Evolutionary conservation across 495 filamentous ascomycete genomes (phyloP).

Genomic region (Collariella sp.): DNA sequence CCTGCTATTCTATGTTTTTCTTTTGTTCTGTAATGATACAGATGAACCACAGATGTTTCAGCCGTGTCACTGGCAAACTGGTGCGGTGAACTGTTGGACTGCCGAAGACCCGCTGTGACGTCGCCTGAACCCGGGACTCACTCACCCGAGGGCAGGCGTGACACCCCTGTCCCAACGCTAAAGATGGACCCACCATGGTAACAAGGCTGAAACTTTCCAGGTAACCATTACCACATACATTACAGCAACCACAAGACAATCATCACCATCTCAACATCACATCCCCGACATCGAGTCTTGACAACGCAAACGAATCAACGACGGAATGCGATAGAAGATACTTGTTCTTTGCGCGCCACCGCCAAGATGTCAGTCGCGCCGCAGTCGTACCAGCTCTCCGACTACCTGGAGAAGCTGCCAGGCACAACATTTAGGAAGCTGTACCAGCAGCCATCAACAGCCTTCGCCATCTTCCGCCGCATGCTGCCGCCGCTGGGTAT

Average conservation of each 20-base stretch:
- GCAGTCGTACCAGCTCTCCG: slow-evolving; percentile 48
- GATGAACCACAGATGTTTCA: background rate
- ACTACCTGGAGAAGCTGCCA: slow-evolving; percentile 84
- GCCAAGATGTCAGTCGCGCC: slow-evolving; percentile 24
- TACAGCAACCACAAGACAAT: background rate
- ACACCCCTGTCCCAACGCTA: too few relatives aligned
- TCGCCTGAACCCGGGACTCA: background rate
- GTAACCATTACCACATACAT: too few relatives aligned
- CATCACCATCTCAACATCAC: background rate
- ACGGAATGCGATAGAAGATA: slow-evolving; percentile 5
- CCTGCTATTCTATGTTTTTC: background rate
- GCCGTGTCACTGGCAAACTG: too few relatives aligned
- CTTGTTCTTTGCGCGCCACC: background rate
- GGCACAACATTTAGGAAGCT: slow-evolving; percentile 80
- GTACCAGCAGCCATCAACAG: slow-evolving; percentile 92
- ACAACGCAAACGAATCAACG: background rate
- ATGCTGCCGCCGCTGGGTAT: slow-evolving; percentile 89
- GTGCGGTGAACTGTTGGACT: background rate
- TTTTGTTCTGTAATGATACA: background rate
- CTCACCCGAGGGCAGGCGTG: background rate
- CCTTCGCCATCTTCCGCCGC: slow-evolving; percentile 90
- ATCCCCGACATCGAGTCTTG: background rate
- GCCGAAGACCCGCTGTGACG: slow-evolving; percentile 15
- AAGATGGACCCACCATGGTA: background rate
- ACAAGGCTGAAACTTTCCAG: background rate